Conservation (phyloP, 768 basidiomycete genomes). For the Tricholoma terreum region DNA sequence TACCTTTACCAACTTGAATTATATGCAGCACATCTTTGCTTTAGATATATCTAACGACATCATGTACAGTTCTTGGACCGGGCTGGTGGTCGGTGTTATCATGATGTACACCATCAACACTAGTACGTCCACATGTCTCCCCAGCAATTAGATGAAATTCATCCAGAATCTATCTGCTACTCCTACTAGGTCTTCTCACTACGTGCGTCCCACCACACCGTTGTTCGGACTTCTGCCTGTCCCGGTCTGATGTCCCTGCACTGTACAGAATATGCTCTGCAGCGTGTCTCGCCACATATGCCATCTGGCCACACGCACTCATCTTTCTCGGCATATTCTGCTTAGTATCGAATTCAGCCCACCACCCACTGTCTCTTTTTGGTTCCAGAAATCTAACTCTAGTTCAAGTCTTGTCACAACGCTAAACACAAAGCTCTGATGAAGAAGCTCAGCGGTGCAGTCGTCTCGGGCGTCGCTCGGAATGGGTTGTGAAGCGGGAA, state of each 20-base stretch:
- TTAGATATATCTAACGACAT: background rate
- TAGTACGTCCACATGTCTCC: slow-evolving; percentile 26
- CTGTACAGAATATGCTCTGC: slow-evolving; percentile 26
- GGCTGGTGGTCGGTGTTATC: slow-evolving; percentile 41
- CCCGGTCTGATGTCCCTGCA: background rate
- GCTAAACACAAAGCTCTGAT: slow-evolving; percentile 23
- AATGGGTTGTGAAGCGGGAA: no score
- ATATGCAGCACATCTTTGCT: background rate
- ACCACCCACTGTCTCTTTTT: background rate
- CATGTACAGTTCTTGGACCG: slow-evolving; percentile 36
- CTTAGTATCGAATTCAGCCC: slow-evolving; percentile 23
- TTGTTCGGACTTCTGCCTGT: background rate
- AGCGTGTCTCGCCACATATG: slow-evolving; percentile 32
- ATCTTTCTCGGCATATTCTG: slow-evolving; percentile 46
- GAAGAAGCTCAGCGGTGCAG: slow-evolving; percentile 16
- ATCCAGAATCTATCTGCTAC: background rate
- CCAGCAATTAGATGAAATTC: background rate
- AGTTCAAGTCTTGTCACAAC: slow-evolving; percentile 32
- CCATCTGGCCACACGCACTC: slow-evolving; percentile 42
- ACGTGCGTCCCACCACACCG: slow-evolving; percentile 27
- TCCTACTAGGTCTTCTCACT: slow-evolving; percentile 34
- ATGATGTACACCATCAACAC: slow-evolving; percentile 51
- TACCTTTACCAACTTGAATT: slow-evolving; percentile 8
- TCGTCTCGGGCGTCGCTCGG: slow-evolving; percentile 3
- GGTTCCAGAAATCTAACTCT: slow-evolving; percentile 19